Conservation (phyloP, 345 rosid genomes). For the Euphorbia peplus region DNA sequence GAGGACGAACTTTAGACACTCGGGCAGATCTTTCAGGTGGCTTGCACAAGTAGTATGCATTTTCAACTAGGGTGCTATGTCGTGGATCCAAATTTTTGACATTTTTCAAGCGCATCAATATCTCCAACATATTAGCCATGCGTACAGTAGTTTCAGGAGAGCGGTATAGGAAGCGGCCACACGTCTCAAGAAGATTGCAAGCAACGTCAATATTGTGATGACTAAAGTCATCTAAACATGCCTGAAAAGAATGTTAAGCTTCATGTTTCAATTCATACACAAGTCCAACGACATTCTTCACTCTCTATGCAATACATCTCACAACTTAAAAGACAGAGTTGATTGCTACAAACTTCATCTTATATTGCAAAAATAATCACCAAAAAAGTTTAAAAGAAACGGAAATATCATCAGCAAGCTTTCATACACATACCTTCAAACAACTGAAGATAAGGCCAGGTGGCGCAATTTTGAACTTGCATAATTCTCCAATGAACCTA, state of each 20-base stretch:
- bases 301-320: neutral
- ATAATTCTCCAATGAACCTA: slow-evolving; percentile 95
- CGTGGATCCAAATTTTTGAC: slow-evolving; percentile 98
- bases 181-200: slow-evolving; percentile 97
- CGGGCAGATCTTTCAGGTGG: slow-evolving; percentile 99
- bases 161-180: slow-evolving; percentile 95
- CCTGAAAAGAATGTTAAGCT: slow-evolving; percentile 39
- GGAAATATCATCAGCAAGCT: neutral
- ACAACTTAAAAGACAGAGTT: neutral
- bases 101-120: slow-evolving; percentile 99
- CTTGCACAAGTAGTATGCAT: slow-evolving; percentile 96
- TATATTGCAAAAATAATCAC: neutral
- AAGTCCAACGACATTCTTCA: slow-evolving; percentile 9
- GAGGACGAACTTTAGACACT: slow-evolving; percentile 84
- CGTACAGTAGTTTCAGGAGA: slow-evolving; percentile 93
- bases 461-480: slow-evolving; percentile 89
- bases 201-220: slow-evolving; percentile 99
- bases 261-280: neutral
- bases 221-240: slow-evolving; percentile 97
- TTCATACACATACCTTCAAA: slow-evolving; percentile 64
- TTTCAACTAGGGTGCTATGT: slow-evolving; percentile 95
- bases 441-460: slow-evolving; percentile 84
- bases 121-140: slow-evolving; percentile 98
- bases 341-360: neutral
- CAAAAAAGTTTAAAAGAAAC: neutral